A percentile compares a stretch with the other conserved stretches of the same genome.
Evolutionary conservation across 495 filamentous ascomycete genomes (phyloP).

Genomic region (Penicillium turbatum): DNA sequence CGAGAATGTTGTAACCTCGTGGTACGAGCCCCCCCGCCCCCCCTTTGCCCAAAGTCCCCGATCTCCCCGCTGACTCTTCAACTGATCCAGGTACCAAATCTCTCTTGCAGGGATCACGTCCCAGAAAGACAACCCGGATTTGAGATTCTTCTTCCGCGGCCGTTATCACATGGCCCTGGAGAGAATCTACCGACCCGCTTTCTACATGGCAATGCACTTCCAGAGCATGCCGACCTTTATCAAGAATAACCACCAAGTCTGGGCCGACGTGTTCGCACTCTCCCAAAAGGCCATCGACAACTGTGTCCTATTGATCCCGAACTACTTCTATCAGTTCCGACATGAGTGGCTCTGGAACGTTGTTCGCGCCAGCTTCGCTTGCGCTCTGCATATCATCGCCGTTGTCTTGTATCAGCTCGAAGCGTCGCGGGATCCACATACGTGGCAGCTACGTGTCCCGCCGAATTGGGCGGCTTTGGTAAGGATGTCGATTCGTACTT

Average conservation of each 20-base stretch:
- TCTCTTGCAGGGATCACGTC: slow-evolving; percentile 6
- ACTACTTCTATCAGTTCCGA: slow-evolving; percentile 25
- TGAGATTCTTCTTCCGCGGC: slow-evolving; percentile 19
- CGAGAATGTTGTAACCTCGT: slow-evolving; percentile 15
- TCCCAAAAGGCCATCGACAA: slow-evolving; percentile 23
- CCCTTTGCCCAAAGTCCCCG: not conserved
- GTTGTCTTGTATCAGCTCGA: slow-evolving; percentile 17
- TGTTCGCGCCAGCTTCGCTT: slow-evolving; percentile 17
- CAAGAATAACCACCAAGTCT: slow-evolving; percentile 11
- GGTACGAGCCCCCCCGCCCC: slow-evolving; percentile 11
- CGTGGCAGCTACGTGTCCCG: slow-evolving; percentile 15
- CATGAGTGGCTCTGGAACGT: slow-evolving; percentile 27
- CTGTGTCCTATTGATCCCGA: slow-evolving; percentile 21
- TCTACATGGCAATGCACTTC: slow-evolving; percentile 27
- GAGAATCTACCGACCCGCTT: slow-evolving; percentile 24
- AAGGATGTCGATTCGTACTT: slow-evolving; percentile 18
- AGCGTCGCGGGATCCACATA: not conserved
- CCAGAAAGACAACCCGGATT: slow-evolving; percentile 12
- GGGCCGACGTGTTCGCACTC: slow-evolving; percentile 11
- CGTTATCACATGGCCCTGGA: slow-evolving; percentile 18
- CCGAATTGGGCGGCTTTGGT: slow-evolving; percentile 21
- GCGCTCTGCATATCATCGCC: slow-evolving; percentile 20
- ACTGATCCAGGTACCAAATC: slow-evolving; percentile 18
- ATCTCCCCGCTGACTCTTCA: not conserved
- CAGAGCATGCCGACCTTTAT: slow-evolving; percentile 16